A percentile compares a stretch with the other conserved stretches of the same genome.
These are phyloP conservation scores for Solanum lycopersicoides DNA, from an alignment of 257 asterid genomes.

Conservation along the genomic window DNA sequence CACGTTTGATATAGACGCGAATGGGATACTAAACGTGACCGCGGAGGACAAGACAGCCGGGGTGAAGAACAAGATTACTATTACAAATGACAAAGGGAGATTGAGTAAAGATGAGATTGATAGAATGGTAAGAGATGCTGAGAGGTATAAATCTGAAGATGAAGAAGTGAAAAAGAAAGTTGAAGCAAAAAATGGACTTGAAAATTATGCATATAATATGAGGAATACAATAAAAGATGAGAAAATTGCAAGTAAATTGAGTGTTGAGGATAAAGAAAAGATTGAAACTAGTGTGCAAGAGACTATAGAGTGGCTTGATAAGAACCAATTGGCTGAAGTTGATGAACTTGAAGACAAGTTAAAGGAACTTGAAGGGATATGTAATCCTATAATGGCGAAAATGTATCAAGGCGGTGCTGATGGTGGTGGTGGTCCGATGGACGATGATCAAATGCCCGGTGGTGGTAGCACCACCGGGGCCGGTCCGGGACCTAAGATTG, in stretches of 20 bases:
- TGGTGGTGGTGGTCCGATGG: neutral
- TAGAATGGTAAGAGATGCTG: conserved; percentile 48
- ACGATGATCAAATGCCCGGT: neutral
- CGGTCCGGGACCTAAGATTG: conserved; percentile 41
- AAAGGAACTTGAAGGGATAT: conserved; percentile 39
- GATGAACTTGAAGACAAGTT: conserved; percentile 50
- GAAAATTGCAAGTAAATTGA: conserved; percentile 31
- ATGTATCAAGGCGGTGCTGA: conserved; percentile 33
- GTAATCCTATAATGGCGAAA: conserved; percentile 43
- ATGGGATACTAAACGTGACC: conserved; percentile 34
- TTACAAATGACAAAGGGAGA: conserved; percentile 47
- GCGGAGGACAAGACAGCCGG: conserved; percentile 54
- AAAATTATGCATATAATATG: conserved; percentile 47
- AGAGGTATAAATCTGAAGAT: conserved; percentile 44
- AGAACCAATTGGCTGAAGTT: conserved; percentile 50
- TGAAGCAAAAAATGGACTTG: conserved; percentile 38
- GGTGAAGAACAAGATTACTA: conserved; percentile 44
- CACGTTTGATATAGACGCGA: conserved; percentile 40
- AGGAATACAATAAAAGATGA: conserved; percentile 58
- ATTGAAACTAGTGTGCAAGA: conserved; percentile 42
- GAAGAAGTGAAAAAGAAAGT: conserved; percentile 53
- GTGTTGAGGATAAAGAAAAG: conserved; percentile 19
- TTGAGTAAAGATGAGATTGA: conserved; percentile 42
- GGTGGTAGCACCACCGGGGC: neutral
- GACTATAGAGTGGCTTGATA: conserved; percentile 39